Percentiles rank a stretch among this genome's conserved stretches.
phyloP scores from a whole-genome alignment of 805 yeast species.

The Pichia sporocuriosa region DNA sequence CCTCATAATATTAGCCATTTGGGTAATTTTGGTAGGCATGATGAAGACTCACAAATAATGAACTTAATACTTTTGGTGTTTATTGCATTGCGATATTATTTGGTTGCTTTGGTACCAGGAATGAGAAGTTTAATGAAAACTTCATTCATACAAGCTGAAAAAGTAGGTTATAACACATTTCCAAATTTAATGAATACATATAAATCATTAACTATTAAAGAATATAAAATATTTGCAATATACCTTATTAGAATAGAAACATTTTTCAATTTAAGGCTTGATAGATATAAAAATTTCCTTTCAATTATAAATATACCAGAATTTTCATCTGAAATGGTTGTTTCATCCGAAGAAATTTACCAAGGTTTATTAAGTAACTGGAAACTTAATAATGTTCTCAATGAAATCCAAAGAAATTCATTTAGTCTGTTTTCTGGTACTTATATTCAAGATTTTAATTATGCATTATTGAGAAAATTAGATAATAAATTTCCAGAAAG shows the following conservation, averaged over 20 bases:
- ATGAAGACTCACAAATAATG: neutral
- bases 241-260: conserved; percentile 1
- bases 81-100: neutral
- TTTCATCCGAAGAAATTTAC: neutral
- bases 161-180: neutral
- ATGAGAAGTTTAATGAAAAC: conserved; percentile 1
- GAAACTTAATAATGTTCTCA: neutral
- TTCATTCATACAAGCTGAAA: conserved; percentile 1
- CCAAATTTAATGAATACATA: neutral
- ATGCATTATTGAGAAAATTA: neutral
- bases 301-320: conserved; percentile 2
- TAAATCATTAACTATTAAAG: neutral
- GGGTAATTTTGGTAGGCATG: too few species aligned
- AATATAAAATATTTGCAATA: conserved; percentile 2
- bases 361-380: conserved; percentile 1
- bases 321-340: neutral
- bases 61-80: conserved; percentile 1
- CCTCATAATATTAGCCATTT: conserved; percentile 4
- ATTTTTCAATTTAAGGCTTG: neutral
- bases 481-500: too few species aligned
- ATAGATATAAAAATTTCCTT: neutral
- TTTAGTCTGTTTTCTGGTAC: neutral
- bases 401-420: neutral
- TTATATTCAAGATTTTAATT: neutral
- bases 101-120: conserved; percentile 5